Conservation (phyloP, 2,329 filamentous ascomycete species). For the Alternaria hordeiaustralica region DNA sequence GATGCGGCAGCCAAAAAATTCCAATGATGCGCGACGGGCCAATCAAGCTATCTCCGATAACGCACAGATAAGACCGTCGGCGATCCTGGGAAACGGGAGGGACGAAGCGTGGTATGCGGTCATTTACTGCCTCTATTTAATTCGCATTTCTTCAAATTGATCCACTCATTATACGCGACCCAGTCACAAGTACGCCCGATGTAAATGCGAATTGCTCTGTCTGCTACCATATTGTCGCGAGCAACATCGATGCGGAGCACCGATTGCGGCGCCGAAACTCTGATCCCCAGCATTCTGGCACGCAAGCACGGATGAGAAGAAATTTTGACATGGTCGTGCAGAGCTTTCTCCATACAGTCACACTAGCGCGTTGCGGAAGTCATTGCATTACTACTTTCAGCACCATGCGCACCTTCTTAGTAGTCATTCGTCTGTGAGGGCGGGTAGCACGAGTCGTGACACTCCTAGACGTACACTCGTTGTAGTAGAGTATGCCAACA, state of each 20-base stretch:
- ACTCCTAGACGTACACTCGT: background rate
- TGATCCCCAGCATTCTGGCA: slow-evolving; percentile 13
- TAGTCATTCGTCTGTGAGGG: slow-evolving; percentile 1
- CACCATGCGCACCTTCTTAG: background rate
- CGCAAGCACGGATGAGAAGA: slow-evolving; percentile 27
- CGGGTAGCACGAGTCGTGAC: slow-evolving; percentile 1
- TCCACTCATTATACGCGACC: background rate
- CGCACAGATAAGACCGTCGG: slow-evolving; percentile 35
- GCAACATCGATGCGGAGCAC: slow-evolving; percentile 14
- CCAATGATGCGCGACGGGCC: slow-evolving; percentile 34
- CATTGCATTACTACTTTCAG: slow-evolving; percentile 10
- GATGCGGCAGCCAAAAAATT: slow-evolving; percentile 41
- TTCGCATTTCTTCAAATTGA: background rate
- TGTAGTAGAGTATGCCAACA: slow-evolving; percentile 1
- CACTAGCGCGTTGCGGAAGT: slow-evolving; percentile 3
- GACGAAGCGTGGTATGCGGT: background rate
- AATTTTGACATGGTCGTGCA: slow-evolving; percentile 27
- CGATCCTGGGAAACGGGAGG: slow-evolving; percentile 12
- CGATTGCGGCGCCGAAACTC: slow-evolving; percentile 30
- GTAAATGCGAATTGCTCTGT: background rate
- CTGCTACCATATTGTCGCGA: slow-evolving; percentile 1
- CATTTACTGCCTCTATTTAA: background rate
- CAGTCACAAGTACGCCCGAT: background rate
- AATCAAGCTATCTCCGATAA: slow-evolving; percentile 41
- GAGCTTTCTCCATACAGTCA: slow-evolving; percentile 13